Percentiles rank a stretch among this genome's conserved stretches.
Conservation (phyloP, 2,329 filamentous ascomycete species). For the Diaporthe batatas region DNA sequence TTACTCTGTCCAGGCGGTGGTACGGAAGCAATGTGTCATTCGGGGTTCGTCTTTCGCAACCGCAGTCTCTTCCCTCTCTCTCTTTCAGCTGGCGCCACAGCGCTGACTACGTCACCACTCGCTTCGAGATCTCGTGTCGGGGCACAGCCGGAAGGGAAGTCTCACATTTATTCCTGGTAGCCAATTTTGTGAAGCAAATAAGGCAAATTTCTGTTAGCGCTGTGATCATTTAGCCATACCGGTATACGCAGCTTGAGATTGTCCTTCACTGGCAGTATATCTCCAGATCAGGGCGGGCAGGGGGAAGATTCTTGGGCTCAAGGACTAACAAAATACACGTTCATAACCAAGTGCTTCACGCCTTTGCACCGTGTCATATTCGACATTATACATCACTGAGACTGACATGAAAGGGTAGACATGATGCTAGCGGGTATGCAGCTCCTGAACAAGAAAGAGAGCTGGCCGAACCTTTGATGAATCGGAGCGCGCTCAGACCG, state of each 20-base stretch:
- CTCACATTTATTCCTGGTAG: neutral
- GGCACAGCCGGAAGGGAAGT: neutral
- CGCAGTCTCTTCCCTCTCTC: neutral
- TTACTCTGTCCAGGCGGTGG: neutral
- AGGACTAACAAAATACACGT: neutral
- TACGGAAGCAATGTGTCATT: neutral
- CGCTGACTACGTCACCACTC: neutral
- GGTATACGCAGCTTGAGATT: neutral
- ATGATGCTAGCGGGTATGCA: neutral
- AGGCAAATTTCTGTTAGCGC: neutral
- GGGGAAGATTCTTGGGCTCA: neutral
- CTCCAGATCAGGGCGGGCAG: no score
- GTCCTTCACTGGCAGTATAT: neutral
- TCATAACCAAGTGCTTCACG: neutral
- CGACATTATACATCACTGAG: no score
- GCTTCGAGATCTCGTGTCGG: neutral
- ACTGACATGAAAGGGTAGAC: no score
- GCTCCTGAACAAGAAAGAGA: no score
- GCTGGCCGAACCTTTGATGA: neutral
- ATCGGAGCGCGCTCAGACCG: neutral
- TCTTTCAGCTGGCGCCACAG: constrained; percentile 18
- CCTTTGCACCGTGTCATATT: neutral
- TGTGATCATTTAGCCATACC: neutral
- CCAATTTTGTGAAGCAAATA: neutral
- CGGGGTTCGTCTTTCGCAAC: neutral